Evolutionary conservation across 306 rosid species (phyloP), one percentile per base, ranked within the genome.

Genomic region (Pterocarpus macrocarpus): DNA sequence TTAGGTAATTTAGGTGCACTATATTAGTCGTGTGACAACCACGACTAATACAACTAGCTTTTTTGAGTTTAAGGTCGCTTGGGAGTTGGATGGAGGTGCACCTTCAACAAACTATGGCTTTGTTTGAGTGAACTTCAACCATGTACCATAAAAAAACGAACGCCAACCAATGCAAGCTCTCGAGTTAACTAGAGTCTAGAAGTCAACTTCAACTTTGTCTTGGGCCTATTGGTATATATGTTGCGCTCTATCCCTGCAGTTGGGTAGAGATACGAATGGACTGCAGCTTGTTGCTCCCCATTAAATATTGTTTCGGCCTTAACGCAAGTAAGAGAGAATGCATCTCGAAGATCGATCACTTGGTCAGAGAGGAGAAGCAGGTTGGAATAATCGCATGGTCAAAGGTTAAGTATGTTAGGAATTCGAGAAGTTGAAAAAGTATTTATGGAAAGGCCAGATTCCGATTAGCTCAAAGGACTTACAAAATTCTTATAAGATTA

Each of bases 61-160:
- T 16, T 28, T 7, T 9, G 55, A 2, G 50, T 7, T 30, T 13
- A 58, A 9, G 74, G 64, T 49, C 17, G 43, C 50, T 81, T 76
- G 61, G 73, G 0, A 69, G 62, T 76, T 75, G 57, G 77, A 58
- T 38, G 68, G 73, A 71, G 70, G 80, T 59, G 80, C 28, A 22
- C 78, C 72, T 77, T 73, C 81, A 71, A 65, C 83, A 77, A 77
- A 70, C 71, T 52, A 34, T 1, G 56, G 53, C 33, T 67, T 57
- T 44, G 15, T 32, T 55, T 5, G 65, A 43, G 80, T 41, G 61
- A 81, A 73, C 78, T 67, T 67, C 43, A 39, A 63, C 45, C 78
- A 11, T 73, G 52, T 39, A 63, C 56, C 74, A 8, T 72, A 22
- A 43, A 49, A 49, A 38, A 66, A 59, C 30, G 30, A 71, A 73